A percentile compares a stretch with the other conserved stretches of the same genome.
Conservation (phyloP, 1,284 basidiomycete genomes). For the Cryptococcus sp. region DNA sequence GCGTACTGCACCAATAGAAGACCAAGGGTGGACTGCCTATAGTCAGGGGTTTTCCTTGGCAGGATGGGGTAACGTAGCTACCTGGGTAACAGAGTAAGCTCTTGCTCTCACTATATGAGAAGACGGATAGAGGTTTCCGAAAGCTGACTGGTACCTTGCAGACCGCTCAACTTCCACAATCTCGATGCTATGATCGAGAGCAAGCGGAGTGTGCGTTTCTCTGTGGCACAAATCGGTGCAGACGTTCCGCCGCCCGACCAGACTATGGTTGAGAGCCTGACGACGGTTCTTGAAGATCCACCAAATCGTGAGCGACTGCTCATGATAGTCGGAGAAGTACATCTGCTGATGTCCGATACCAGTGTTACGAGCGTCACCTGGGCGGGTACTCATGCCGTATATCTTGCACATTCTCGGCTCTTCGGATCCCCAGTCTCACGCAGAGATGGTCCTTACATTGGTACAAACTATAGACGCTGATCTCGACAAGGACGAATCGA, state of each 20-base stretch:
- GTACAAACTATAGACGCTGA: background rate
- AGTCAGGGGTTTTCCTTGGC: constrained; percentile 29
- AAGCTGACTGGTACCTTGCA: constrained; percentile 7
- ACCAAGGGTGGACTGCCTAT: constrained; percentile 22
- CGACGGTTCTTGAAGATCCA: constrained; percentile 19
- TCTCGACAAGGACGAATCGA: background rate
- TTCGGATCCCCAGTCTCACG: background rate
- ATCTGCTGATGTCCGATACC: too few relatives aligned
- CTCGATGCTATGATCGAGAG: constrained; percentile 42
- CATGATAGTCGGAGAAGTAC: too few relatives aligned
- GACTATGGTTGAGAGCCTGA: constrained; percentile 16
- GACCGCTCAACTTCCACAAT: constrained; percentile 39
- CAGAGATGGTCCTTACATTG: constrained; percentile 4
- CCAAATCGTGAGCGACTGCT: constrained; percentile 7
- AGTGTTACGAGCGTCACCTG: constrained; percentile 27
- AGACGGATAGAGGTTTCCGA: background rate
- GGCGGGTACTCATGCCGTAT: constrained; percentile 24
- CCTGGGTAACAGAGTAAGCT: constrained; percentile 43
- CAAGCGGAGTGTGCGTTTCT: constrained; percentile 28
- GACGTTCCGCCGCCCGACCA: constrained; percentile 4
- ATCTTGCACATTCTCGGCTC: constrained; percentile 20
- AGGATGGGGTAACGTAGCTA: constrained; percentile 24
- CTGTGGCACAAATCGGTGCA: constrained; percentile 31
- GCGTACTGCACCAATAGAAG: constrained; percentile 5
- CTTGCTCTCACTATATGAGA: background rate